Evolutionary conservation across 768 basidiomycete species (phyloP).

Genomic region (Daedaleopsis nitida): DNA sequence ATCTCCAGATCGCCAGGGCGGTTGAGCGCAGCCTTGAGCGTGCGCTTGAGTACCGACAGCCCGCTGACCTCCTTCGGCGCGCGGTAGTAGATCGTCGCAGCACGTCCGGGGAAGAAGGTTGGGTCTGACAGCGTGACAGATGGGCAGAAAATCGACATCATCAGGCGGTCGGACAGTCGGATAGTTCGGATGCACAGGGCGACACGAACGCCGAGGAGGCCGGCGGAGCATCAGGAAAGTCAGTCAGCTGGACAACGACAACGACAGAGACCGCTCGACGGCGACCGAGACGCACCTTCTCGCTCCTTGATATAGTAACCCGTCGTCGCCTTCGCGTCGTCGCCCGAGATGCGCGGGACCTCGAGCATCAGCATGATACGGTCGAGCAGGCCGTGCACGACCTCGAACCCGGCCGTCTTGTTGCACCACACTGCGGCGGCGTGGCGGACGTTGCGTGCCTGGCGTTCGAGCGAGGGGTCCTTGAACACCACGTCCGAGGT

Average conservation of each 20-base stretch:
- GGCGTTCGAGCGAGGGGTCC: conserved; percentile 73
- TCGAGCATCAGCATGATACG: conserved; percentile 96
- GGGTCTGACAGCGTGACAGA: conserved; percentile 56
- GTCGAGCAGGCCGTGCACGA: conserved; percentile 93
- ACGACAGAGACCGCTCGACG: neutral
- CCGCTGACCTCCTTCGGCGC: conserved; percentile 36
- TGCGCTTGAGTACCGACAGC: conserved; percentile 41
- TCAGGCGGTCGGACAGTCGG: neutral
- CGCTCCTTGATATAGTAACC: conserved; percentile 94
- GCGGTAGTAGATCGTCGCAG: conserved; percentile 90
- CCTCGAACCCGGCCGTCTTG: conserved; percentile 95
- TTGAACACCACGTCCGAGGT: conserved; percentile 92
- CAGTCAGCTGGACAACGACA: neutral
- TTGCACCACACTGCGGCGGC: conserved; percentile 95
- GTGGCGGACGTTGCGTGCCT: conserved; percentile 85
- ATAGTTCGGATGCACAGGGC: neutral
- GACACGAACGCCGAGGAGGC: neutral
- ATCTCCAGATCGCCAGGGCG: conserved; percentile 66
- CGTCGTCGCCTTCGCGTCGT: conserved; percentile 53
- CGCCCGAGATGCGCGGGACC: conserved; percentile 71
- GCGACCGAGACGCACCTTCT: conserved; percentile 56
- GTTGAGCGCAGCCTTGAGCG: conserved; percentile 47
- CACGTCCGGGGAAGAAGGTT: conserved; percentile 94
- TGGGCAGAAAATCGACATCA: no score
- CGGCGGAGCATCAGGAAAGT: neutral